phyloP scores from a whole-genome alignment of 139 green algal species.

The Spirogloea muscicola region DNA sequence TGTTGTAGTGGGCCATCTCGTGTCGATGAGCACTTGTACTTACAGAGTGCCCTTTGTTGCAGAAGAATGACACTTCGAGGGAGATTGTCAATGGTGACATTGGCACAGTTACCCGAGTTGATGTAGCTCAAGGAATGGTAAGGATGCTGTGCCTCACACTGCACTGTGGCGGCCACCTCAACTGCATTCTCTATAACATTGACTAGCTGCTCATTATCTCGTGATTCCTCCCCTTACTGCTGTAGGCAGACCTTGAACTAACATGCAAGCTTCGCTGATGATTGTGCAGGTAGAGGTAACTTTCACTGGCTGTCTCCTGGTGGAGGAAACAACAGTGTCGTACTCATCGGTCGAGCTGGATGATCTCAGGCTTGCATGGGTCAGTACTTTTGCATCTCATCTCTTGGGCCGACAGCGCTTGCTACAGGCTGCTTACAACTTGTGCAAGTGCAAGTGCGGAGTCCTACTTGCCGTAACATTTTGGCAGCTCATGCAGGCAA shows the following conservation, averaged over 20 bases:
- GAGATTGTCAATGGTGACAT: conserved; percentile 82
- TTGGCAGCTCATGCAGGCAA: conserved; percentile 56
- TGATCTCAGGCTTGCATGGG: conserved; percentile 2
- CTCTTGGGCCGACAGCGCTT: neutral
- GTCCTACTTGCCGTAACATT: neutral
- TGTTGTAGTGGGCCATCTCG: too few relatives aligned
- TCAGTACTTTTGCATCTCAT: neutral
- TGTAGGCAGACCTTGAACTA: neutral
- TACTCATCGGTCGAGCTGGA: neutral
- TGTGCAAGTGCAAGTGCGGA: neutral
- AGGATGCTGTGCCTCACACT: neutral
- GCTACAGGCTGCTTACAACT: neutral
- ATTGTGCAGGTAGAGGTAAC: neutral
- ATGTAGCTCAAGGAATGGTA: conserved; percentile 10
- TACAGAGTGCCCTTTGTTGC: too few relatives aligned
- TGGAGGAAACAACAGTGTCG: neutral
- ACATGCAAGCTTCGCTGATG: neutral
- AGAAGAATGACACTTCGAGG: conserved; percentile 68
- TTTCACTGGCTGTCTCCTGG: neutral
- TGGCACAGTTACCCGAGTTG: conserved; percentile 55
- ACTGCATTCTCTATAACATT: neutral
- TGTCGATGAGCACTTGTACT: too few relatives aligned
- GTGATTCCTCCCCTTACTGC: neutral
- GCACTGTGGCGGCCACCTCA: neutral
- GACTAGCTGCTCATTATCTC: neutral